A percentile compares a stretch with the other conserved stretches of the same genome.
phyloP scores from a whole-genome alignment of 352 stramenopile genomes.

The Peronospora farinosa region DNA sequence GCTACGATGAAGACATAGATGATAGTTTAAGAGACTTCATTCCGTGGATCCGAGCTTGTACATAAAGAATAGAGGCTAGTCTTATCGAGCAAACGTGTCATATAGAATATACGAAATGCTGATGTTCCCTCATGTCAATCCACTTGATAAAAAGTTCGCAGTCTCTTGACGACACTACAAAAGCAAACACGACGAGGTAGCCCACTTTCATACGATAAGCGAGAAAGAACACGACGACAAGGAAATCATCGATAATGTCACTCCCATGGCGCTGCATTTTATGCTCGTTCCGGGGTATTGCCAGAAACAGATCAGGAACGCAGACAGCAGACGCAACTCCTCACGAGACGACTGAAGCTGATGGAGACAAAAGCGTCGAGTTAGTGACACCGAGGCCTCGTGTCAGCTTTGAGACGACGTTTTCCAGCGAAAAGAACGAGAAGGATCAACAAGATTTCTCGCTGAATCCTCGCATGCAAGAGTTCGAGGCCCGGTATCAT shows the following conservation, averaged over 20 bases:
- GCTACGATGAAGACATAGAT: conserved; percentile 4
- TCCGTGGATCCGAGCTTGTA: conserved; percentile 6
- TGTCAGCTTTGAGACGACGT: not conserved
- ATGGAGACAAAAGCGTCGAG: not conserved
- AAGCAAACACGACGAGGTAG: not conserved
- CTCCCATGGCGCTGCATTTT: conserved; percentile 7
- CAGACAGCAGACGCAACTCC: not conserved
- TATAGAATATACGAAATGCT: conserved; percentile 5
- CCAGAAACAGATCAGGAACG: conserved; percentile 1
- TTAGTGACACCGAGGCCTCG: not conserved
- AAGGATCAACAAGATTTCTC: not conserved
- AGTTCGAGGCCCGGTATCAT: conserved; percentile 4
- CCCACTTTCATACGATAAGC: not conserved
- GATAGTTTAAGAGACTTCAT: conserved; percentile 6
- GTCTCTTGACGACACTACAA: not conserved
- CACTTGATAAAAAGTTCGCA: conserved; percentile 8
- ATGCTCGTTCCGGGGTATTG: conserved; percentile 1
- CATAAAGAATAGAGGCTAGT: not conserved
- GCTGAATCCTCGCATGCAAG: not conserved
- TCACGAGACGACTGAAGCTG: not conserved
- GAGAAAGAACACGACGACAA: conserved; percentile 3
- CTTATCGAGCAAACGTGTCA: conserved; percentile 3
- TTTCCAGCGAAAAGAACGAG: not conserved
- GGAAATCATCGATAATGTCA: not conserved
- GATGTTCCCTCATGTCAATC: not conserved